Evolutionary conservation across 352 stramenopile species (phyloP), one percentile per base, ranked within the genome.

Genomic region (Globisporangium parvum): DNA sequence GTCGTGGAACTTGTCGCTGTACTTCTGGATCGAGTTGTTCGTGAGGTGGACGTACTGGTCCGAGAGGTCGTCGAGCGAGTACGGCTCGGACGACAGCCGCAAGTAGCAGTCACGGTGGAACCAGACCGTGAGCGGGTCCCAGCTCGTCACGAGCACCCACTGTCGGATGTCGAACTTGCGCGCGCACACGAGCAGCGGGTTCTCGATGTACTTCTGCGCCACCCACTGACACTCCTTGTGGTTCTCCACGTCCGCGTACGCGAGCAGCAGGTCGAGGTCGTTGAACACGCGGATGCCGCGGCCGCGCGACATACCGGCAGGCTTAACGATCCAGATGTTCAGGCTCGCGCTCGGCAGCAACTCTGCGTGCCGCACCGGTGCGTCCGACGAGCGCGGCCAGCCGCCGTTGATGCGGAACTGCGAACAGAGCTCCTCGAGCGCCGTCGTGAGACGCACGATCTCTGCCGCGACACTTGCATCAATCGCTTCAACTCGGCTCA

Each of bases 251-350:
- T 88, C 76, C 12, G 81, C 75, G 56, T 97, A 96, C 40, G 79
- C 77, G 5, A 97, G 65, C 33, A 97, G 50, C 53, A 81, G 71
- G 3, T 78, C 65, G 23, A 97, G 63, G 31, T 96, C 65, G 55
- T 90, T 87, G 62, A 97, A 97, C 15, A 92, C 89, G 35, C 73
- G 77, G 48, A 98, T 98, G 11, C 91, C 85, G 23, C 87, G 75
- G 3, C 85, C 85, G 23, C 87, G 77, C 10, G 82, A 95, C 69
- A 91, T 87, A 2, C 81, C 84, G 6, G 84, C 88, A 1, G 92
- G 92, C 70, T 98, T 98, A 39, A 97, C 89, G 63, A 98, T 97
- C 91, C 92, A 98, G 24, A 97, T 75, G 60, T 98, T 98, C 23
- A 73, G 62, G 39, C 74, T 86, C 10, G 59, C 55, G 37, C 47